Evolutionary conservation across 805 yeast species (phyloP), one percentile per base, ranked within the genome.

Genomic region (Metschnikowia lunata): DNA sequence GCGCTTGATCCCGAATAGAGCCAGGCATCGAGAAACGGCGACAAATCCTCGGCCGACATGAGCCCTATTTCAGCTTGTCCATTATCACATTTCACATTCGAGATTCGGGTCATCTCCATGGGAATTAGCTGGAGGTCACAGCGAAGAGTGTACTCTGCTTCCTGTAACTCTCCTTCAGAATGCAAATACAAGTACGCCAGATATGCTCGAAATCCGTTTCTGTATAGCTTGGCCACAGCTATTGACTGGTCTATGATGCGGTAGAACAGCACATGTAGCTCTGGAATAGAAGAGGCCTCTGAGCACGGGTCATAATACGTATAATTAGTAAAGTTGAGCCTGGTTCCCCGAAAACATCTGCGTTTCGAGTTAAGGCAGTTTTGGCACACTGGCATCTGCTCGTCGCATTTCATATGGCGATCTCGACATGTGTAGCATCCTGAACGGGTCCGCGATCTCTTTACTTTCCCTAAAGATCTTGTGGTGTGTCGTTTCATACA

Each of bases 371-470:
- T 76, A 39, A 74, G 64, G 58, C 85, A 69, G 54, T 80, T 78
- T 33, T 72, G 68, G 59, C 87, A 82, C 30, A 75, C 75, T 1
- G 87, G 87, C 43, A 74, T 74, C 34, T 71, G 75, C 57, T 79
- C 84, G 55, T 82, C 86, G 61, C 87, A 82, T 56, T 80, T 82
- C 68, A 81, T 78, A 59, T 82, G 82, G 36, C 86, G 69, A 47
- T 79, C 78, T 42, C 86, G 75, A 54, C 87, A 82, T 9, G 82
- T 79, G 40, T 76, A 60, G 56, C 85, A 79, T 12, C 85, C 85
- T 8, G 72, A 67, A 40, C 75, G 59, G 10, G 74, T 67, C 51
- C 75, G 58, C 41, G 66, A 65, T 44, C 64, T 52, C 46, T 67
- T 69, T 43, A 51, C 34, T 29, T 29, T 29, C 11, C n/a, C 31